These are phyloP conservation scores for Aureobasidium sp. DNA, from an alignment of 2,329 filamentous ascomycete species.

Conservation along the genomic window DNA sequence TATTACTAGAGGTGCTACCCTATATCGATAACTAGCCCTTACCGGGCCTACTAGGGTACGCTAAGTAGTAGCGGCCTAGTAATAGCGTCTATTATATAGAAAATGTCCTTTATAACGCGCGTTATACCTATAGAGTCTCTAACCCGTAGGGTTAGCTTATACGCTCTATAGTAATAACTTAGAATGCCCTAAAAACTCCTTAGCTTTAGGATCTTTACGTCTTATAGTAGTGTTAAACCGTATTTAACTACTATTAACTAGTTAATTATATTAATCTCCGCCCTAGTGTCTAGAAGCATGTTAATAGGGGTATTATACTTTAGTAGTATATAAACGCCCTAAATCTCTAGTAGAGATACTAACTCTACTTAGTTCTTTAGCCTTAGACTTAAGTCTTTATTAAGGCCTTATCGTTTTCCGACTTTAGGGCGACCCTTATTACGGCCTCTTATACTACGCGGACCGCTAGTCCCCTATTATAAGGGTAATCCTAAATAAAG, in stretches of 20 bases:
- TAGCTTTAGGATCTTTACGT: neutral
- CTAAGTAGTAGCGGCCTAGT: neutral
- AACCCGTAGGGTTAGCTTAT: neutral
- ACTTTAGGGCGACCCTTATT: too few species aligned
- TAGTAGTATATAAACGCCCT: neutral
- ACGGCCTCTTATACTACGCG: too few species aligned
- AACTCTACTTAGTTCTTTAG: neutral
- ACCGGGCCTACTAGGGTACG: neutral
- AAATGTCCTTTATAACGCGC: too few species aligned
- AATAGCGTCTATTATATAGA: too few species aligned
- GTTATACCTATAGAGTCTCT: neutral
- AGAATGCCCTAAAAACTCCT: neutral
- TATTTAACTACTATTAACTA: neutral
- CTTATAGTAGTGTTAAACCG: neutral
- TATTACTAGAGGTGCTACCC: neutral
- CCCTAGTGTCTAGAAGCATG: neutral
- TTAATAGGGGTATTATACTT: neutral
- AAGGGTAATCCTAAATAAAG: neutral
- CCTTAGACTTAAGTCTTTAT: neutral
- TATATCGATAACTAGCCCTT: neutral
- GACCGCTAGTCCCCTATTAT: too few species aligned
- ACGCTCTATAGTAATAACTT: neutral
- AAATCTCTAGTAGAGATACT: neutral
- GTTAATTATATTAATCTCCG: neutral
- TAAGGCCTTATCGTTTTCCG: neutral